Base-by-base conservation (phyloP, 1,284 basidiomycete species). In the Papiliotrema laurentii region DNA sequence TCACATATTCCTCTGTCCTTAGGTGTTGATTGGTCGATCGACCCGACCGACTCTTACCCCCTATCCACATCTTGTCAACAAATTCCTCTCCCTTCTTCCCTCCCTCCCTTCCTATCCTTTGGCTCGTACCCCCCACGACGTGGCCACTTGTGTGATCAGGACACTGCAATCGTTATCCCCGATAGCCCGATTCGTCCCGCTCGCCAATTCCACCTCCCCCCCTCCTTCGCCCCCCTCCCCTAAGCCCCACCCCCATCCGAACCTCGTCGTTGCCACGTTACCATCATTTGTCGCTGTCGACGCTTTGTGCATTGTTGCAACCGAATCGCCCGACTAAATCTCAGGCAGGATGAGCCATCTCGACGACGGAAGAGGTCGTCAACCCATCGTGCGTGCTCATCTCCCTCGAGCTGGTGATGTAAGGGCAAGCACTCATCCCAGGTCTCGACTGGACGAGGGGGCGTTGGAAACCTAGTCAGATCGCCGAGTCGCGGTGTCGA, bases 371-470 rank as follows among this genome's bases (percentile, higher is more conserved):
- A 49, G 67, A 46, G 64, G 61, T n/a, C 34, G 61, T 45, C 47
- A 62, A 45, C 55, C 55, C 26, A 55, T 64, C 35, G 64, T 66
- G 41, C 39, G 63, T 63, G 9, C 14, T 6, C n/a, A 18, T 36
- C 14, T 36, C 19, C 6, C 14, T 36, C 34, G 4, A n/a, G 33
- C 4, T 35, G 28, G 38, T 14, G 34, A 19, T 31, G 37, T 30
- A 3, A 5, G 11, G 9, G 16, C 34, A 22, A 5, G 22, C 13
- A 35, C 46, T 53, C 33, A 50, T 43, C 10, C 14, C 43, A 68
- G 64, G 60, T 72, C 47, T 72, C 71, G 10, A 74, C 72, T 21
- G 72, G 72, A 25, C 63, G 72, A 50, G 72, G 72, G 31, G 72
- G 72, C 26, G 69, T 66, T 5, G 72, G 72, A 18, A 74, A 74